Conservation (phyloP, 345 rosid genomes). For the Citrus hindsii region DNA sequence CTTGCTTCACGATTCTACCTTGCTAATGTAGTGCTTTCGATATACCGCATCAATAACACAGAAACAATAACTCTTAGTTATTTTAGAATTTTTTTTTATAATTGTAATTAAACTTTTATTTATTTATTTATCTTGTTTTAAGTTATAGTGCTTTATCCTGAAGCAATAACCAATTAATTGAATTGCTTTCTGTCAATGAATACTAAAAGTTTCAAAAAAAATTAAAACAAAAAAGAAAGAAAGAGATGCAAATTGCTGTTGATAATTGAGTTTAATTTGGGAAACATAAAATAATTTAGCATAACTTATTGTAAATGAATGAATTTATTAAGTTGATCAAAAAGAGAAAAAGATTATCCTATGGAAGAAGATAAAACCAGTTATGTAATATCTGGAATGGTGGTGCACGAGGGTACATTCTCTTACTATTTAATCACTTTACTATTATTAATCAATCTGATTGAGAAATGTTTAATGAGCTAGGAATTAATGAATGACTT, state of each 20-base stretch:
- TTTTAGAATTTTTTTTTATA: too few relatives aligned
- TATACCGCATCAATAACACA: not conserved
- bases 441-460: not conserved
- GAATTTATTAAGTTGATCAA: not conserved
- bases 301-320: too few relatives aligned
- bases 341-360: not conserved
- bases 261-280: too few relatives aligned
- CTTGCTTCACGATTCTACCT: too few relatives aligned
- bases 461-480: not conserved
- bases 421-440: not conserved
- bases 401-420: not conserved
- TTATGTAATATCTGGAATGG: not conserved
- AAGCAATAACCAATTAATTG: too few relatives aligned
- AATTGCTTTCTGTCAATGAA: not conserved
- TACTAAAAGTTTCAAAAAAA: not conserved
- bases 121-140: too few relatives aligned
- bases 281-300: too few relatives aligned
- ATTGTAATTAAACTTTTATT: too few relatives aligned
- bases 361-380: not conserved
- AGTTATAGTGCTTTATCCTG: too few relatives aligned
- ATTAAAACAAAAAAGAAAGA: too few relatives aligned
- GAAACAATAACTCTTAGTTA: not conserved
- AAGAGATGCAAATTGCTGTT: too few relatives aligned
- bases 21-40: too few relatives aligned
- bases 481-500: not conserved